Conservation (phyloP, 2,329 filamentous ascomycete genomes). For the Cytospora chrysosperma region DNA sequence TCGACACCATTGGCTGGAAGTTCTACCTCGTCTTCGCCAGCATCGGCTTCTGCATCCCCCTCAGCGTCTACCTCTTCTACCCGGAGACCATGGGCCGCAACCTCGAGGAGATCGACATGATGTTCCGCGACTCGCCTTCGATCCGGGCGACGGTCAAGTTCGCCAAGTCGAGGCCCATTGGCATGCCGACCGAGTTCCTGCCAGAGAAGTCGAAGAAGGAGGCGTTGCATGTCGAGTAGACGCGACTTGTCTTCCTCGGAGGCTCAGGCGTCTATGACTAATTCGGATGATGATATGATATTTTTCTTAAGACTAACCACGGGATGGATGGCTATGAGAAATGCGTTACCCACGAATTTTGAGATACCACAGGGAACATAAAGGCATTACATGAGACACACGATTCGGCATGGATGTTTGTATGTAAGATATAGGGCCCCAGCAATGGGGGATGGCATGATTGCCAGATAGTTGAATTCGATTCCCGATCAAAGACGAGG, state of each 20-base stretch:
- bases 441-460: neutral
- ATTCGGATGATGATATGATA: neutral
- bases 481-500: neutral
- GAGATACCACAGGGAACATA: neutral
- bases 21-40: slow-evolving; percentile 52
- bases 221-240: slow-evolving; percentile 13
- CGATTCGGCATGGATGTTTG: slow-evolving; percentile 5
- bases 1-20: slow-evolving; percentile 50
- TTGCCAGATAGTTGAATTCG: neutral
- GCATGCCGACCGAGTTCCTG: slow-evolving; percentile 23
- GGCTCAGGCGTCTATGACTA: neutral
- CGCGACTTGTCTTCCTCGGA: neutral
- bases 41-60: slow-evolving; percentile 44
- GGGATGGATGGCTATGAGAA: neutral
- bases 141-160: slow-evolving; percentile 38
- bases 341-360: neutral
- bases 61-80: slow-evolving; percentile 45
- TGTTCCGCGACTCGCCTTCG: slow-evolving; percentile 42
- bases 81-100: slow-evolving; percentile 52
- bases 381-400: neutral
- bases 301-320: neutral
- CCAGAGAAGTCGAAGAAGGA: slow-evolving; percentile 19
- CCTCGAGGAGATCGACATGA: slow-evolving; percentile 45
- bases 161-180: slow-evolving; percentile 35
- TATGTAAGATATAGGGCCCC: neutral